Evolutionary conservation across 148 eudicot species (phyloP).

Genomic region (Oxyria digyna): DNA sequence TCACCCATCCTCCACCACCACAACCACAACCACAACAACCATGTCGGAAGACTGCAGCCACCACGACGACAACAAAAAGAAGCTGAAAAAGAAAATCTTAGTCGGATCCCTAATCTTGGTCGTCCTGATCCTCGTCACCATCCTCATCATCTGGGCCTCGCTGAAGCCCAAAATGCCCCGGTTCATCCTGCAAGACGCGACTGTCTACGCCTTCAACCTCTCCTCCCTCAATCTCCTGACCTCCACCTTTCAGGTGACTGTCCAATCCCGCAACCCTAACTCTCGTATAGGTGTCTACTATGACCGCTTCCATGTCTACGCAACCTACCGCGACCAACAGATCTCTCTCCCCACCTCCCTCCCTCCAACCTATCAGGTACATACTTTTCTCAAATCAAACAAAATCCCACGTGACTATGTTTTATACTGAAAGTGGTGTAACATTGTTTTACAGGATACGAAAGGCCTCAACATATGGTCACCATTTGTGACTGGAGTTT

Average conservation of each 20-base stretch:
- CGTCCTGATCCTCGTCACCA: constrained; percentile 18
- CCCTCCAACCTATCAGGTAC: background rate
- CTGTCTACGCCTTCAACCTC: constrained; percentile 25
- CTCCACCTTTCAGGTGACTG: constrained; percentile 32
- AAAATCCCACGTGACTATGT: too few species aligned
- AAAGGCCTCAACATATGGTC: constrained; percentile 48
- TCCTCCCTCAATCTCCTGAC: constrained; percentile 15
- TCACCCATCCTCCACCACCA: background rate
- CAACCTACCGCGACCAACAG: constrained; percentile 26
- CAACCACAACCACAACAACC: constrained; percentile 2
- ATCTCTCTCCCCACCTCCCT: constrained; percentile 5
- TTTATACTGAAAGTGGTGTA: too few species aligned
- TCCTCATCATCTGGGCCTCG: constrained; percentile 17
- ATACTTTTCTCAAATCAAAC: too few species aligned
- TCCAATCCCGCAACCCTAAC: constrained; percentile 37
- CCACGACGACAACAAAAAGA: constrained; percentile 41
- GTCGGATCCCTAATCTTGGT: constrained; percentile 14
- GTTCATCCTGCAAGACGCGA: constrained; percentile 24
- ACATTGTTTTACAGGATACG: constrained; percentile 59
- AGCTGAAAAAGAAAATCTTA: constrained; percentile 2
- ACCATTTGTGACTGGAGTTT: constrained; percentile 42
- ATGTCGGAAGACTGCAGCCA: constrained; percentile 36
- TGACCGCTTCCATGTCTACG: constrained; percentile 28
- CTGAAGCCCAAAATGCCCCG: constrained; percentile 18
- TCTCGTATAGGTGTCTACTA: constrained; percentile 31